phyloP scores from a whole-genome alignment of 192 early-diverging fungal species.

The Coemansia sp. region DNA sequence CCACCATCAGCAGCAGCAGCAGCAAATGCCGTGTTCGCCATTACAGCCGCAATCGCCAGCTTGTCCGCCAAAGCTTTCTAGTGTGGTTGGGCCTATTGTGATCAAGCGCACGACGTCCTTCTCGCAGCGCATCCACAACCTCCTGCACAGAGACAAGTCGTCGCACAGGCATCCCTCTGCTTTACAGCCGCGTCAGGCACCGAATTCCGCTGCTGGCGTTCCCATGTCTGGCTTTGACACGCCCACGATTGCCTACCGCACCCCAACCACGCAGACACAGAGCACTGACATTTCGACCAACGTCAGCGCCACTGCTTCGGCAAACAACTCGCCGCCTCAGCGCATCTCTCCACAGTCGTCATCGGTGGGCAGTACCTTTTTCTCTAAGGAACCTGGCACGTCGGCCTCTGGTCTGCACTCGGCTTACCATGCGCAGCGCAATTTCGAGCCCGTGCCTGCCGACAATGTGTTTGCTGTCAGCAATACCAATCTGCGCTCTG shows the following conservation, averaged over 20 bases:
- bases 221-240: constrained; percentile 24
- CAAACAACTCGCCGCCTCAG: constrained; percentile 34
- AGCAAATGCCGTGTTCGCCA: constrained; percentile 13
- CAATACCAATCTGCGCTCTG: constrained; percentile 42
- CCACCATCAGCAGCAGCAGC: constrained; percentile 8
- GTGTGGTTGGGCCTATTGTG: constrained; percentile 28
- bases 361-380: constrained; percentile 13
- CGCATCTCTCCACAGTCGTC: constrained; percentile 25
- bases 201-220: constrained; percentile 7
- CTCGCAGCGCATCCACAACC: constrained; percentile 54
- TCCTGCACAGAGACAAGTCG: constrained; percentile 51
- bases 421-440: constrained; percentile 46
- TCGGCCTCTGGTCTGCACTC: constrained; percentile 4
- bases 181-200: constrained; percentile 13
- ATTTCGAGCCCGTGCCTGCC: constrained; percentile 45
- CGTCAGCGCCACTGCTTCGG: constrained; percentile 27
- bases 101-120: constrained; percentile 57
- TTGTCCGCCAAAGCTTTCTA: constrained; percentile 15
- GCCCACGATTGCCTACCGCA: constrained; percentile 53
- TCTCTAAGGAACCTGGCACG: constrained; percentile 14
- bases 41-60: constrained; percentile 11
- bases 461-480: constrained; percentile 50
- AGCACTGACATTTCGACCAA: constrained; percentile 35
- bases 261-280: constrained; percentile 36
- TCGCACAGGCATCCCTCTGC: constrained; percentile 20